Percentiles rank a stretch among this genome's conserved stretches.
Evolutionary conservation across 495 filamentous ascomycete genomes (phyloP).

Genomic region (Aspergillus sclerotioniger): DNA sequence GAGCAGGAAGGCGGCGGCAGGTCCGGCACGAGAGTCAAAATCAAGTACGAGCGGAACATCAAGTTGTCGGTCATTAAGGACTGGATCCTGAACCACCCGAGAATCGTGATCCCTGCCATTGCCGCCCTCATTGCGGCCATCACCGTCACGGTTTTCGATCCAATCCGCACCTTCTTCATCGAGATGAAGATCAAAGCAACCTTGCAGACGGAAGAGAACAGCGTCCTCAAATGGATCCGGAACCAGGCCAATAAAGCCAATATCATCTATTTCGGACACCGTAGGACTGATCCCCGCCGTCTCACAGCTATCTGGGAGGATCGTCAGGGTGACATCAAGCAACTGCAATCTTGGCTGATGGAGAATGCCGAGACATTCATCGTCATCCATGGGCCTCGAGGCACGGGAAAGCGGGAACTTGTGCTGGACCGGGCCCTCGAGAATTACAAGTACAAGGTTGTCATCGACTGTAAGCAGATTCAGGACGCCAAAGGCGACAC

Average conservation of each 20-base stretch:
- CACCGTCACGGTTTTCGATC: constrained; percentile 90
- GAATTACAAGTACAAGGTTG: constrained; percentile 70
- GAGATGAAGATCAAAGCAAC: constrained; percentile 78
- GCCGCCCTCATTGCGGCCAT: constrained; percentile 79
- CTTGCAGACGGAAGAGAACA: constrained; percentile 69
- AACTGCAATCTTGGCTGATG: constrained; percentile 79
- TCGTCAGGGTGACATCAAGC: constrained; percentile 72
- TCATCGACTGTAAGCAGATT: constrained; percentile 95
- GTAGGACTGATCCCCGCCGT: constrained; percentile 60
- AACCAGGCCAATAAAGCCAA: constrained; percentile 67
- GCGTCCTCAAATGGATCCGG: constrained; percentile 74
- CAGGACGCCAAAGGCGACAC: constrained; percentile 88
- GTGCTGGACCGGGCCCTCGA: constrained; percentile 81
- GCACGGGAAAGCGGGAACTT: constrained; percentile 86
- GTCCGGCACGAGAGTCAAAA: constrained; percentile 66
- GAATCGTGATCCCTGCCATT: constrained; percentile 79
- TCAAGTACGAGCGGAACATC: constrained; percentile 76
- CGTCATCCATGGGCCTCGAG: constrained; percentile 86
- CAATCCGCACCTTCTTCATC: constrained; percentile 88
- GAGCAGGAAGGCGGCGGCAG: constrained; percentile 69
- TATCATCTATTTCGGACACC: constrained; percentile 57
- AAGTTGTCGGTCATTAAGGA: constrained; percentile 78
- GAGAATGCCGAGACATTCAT: constrained; percentile 92
- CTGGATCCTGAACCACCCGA: constrained; percentile 86
- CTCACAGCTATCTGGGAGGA: constrained; percentile 86